phyloP scores from a whole-genome alignment of 179 eudicot species.

The Heliamphora ciliata region DNA sequence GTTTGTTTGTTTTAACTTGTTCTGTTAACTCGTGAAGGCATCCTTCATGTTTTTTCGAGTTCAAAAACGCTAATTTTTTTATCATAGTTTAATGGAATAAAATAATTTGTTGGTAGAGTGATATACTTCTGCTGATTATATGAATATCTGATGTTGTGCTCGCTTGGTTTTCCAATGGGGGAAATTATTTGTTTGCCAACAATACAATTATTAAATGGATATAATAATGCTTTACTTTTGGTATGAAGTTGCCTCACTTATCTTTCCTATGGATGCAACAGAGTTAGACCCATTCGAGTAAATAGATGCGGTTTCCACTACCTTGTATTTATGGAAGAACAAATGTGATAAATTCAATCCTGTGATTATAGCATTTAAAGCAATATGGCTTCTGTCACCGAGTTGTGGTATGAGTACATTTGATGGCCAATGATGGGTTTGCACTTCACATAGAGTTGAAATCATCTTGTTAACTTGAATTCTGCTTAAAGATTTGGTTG shows the following conservation, averaged over 20 bases:
- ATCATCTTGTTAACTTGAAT: background rate
- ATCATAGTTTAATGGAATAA: too few relatives aligned
- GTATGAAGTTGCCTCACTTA: background rate
- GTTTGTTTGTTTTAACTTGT: too few relatives aligned
- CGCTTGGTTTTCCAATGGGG: background rate
- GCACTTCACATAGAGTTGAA: background rate
- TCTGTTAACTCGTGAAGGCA: background rate
- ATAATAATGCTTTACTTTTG: background rate
- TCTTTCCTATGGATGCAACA: background rate
- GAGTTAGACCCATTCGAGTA: background rate
- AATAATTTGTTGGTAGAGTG: too few relatives aligned
- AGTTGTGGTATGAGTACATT: background rate
- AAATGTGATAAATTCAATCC: background rate
- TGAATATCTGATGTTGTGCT: background rate
- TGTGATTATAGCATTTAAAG: background rate
- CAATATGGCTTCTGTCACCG: background rate
- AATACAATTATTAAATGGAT: background rate
- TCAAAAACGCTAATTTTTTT: too few relatives aligned
- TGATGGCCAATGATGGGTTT: background rate
- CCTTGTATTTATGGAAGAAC: background rate
- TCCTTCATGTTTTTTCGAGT: too few relatives aligned
- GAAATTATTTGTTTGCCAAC: background rate
- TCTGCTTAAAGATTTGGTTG: background rate
- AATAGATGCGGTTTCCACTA: background rate
- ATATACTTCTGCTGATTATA: too few relatives aligned